Evolutionary conservation across 225 moss, liverwort and hornwort genomes (phyloP), one percentile per base, ranked within the genome.

Genomic region (Neckera pumila): DNA sequence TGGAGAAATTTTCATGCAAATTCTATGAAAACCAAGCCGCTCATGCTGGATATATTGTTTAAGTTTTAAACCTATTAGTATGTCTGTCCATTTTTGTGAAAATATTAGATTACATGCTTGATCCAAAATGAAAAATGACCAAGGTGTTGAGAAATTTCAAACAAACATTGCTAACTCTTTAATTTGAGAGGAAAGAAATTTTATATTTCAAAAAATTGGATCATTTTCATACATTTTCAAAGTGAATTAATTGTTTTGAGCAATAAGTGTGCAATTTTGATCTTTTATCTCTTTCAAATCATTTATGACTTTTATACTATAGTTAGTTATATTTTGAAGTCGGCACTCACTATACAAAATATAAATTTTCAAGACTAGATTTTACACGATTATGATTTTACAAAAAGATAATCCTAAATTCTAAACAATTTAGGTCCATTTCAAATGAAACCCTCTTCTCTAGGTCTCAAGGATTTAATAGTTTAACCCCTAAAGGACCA

Each of bases 11-110:
- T 4, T 2, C 47, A n/a, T 25, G 23, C 14, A 38, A 9, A 9
- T 42, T 71, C 26, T 23, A 69, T 13, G 2, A 69, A 38, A 69
- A 10, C 12, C 7, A 38, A 38, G 3, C 2, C 14, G 4, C 2
- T 38, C 0, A 0, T 0, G 7, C 0, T n/a, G 0, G 19, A 4
- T 10, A 1, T 65, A 2, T 34, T 9, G 9, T 64, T 65, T 65
- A 10, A 34, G 9, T 1, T 1, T 65, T 65, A 19, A 36, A 6
- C 5, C 11, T 36, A 36, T 11, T 19, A 12, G 12, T 4, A 67
- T 21, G 12, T n/a, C n/a, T n/a, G n/a, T n/a, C 6, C 12, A 67
- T 66, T 66, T 66, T 38, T 18, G 6, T 20, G 12, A 4, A 67
- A 33, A 67, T 12, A 67, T 12, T 12, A 69, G 22, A 69, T 38